A percentile compares a stretch with the other conserved stretches of the same genome.
Evolutionary conservation across 345 rosid species (phyloP).

Genomic region (Orychophragmus violaceus): DNA sequence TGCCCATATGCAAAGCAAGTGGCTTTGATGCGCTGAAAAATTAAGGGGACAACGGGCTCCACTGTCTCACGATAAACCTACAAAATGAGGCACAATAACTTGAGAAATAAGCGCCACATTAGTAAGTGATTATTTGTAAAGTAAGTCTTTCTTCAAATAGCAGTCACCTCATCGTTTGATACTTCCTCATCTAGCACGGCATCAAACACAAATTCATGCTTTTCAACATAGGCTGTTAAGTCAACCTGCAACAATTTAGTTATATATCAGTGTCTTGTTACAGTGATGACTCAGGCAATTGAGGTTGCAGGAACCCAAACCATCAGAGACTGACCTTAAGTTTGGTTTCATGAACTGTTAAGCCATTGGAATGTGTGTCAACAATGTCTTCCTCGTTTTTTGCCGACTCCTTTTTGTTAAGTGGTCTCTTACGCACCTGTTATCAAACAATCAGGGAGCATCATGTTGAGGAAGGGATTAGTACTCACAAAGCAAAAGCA

Average conservation of each 20-base stretch:
- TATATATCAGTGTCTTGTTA: neutral
- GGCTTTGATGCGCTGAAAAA: conserved; percentile 88
- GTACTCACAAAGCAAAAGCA: neutral
- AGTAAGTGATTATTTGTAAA: neutral
- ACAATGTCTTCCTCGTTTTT: conserved; percentile 93
- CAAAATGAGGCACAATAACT: conserved; percentile 13
- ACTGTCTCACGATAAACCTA: conserved; percentile 92
- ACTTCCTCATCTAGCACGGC: conserved; percentile 95
- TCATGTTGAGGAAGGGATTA: neutral
- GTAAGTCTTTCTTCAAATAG: neutral
- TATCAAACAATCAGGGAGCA: conserved; percentile 16
- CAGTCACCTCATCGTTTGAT: conserved; percentile 84
- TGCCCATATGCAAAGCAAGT: conserved; percentile 99
- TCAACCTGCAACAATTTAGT: conserved; percentile 63
- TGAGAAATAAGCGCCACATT: neutral
- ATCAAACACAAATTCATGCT: conserved; percentile 94
- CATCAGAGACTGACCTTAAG: conserved; percentile 57
- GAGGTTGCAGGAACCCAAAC: neutral
- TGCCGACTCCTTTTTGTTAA: conserved; percentile 88
- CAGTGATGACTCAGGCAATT: neutral
- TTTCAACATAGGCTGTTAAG: conserved; percentile 85
- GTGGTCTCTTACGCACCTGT: conserved; percentile 97
- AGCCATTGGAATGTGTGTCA: conserved; percentile 62
- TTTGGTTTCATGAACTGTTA: conserved; percentile 92
- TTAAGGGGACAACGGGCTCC: conserved; percentile 93